phyloP scores from a whole-genome alignment of 2,329 filamentous ascomycete genomes.

The Sordariomycetes sp. region DNA sequence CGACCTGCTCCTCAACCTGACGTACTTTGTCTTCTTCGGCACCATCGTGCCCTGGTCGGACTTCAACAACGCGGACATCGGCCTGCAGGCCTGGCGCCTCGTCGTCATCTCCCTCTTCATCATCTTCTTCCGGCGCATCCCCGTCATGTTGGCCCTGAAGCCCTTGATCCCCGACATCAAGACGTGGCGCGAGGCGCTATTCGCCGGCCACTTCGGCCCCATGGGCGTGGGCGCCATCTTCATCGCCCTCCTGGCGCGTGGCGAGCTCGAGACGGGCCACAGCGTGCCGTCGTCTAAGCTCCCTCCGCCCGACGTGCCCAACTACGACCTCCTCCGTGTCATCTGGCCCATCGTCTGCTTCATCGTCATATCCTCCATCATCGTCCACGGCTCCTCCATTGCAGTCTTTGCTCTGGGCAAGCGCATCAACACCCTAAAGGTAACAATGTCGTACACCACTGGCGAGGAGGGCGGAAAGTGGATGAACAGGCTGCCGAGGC shows the following conservation, averaged over 20 bases:
- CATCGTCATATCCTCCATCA: constrained; percentile 83
- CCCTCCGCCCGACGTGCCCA: constrained; percentile 37
- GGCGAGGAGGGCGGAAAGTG: constrained; percentile 72
- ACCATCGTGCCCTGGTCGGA: constrained; percentile 94
- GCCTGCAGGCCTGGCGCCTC: constrained; percentile 75
- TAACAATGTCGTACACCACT: constrained; percentile 93
- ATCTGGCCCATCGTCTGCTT: constrained; percentile 97
- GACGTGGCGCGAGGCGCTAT: constrained; percentile 93
- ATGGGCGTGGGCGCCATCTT: constrained; percentile 97
- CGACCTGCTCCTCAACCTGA: constrained; percentile 88
- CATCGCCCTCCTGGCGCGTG: constrained; percentile 79
- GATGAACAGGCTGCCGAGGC: constrained; percentile 83
- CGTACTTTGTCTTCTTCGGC: constrained; percentile 96
- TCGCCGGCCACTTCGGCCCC: constrained; percentile 93
- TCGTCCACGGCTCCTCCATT: constrained; percentile 95
- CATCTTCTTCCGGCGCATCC: constrained; percentile 89
- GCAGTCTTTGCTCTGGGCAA: constrained; percentile 97
- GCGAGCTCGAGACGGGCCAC: constrained; percentile 68
- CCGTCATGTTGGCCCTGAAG: constrained; percentile 84
- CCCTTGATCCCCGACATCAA: constrained; percentile 93
- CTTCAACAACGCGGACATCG: constrained; percentile 64
- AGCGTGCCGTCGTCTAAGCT: constrained; percentile 60
- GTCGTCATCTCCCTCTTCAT: constrained; percentile 92
- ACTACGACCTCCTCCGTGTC: constrained; percentile 62
- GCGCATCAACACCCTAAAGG: constrained; percentile 88